A percentile compares a stretch with the other conserved stretches of the same genome.
These are phyloP conservation scores for Udeniomyces megalosporus DNA, from an alignment of 768 basidiomycete species.

Conservation along the genomic window DNA sequence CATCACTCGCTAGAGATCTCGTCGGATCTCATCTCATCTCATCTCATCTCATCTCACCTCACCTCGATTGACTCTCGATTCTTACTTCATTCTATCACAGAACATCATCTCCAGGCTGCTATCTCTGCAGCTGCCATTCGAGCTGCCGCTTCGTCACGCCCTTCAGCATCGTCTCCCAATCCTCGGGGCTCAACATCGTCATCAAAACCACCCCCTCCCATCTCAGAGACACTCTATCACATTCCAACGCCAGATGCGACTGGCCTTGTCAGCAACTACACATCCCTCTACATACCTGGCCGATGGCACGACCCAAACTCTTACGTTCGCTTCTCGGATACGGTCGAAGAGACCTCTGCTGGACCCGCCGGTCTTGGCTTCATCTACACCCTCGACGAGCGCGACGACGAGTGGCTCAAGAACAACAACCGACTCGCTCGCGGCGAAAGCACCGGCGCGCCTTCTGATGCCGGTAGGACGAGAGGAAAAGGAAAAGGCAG, in stretches of 20 bases:
- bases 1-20: no score
- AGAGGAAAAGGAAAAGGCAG: constrained; percentile 59
- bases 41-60: not conserved
- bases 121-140: constrained; percentile 30
- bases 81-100: constrained; percentile 12
- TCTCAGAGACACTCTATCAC: constrained; percentile 33
- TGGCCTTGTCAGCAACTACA: constrained; percentile 57
- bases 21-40: not conserved
- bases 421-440: constrained; percentile 49
- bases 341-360: constrained; percentile 46
- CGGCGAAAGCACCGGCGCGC: constrained; percentile 44
- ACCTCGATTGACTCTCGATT: not conserved
- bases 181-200: constrained; percentile 14
- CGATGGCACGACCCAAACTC: constrained; percentile 61
- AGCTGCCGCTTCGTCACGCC: constrained; percentile 20
- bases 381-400: constrained; percentile 89
- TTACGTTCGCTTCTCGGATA: constrained; percentile 67
- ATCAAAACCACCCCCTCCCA: constrained; percentile 28
- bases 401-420: constrained; percentile 86
- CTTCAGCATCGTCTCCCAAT: constrained; percentile 17
- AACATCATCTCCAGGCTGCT: constrained; percentile 35
- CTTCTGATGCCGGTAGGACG: constrained; percentile 17
- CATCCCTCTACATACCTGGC: constrained; percentile 50
- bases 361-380: constrained; percentile 39
- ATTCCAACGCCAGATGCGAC: constrained; percentile 90